Evolutionary conservation across 768 basidiomycete species (phyloP).

Genomic region (Roridomyces roridus): DNA sequence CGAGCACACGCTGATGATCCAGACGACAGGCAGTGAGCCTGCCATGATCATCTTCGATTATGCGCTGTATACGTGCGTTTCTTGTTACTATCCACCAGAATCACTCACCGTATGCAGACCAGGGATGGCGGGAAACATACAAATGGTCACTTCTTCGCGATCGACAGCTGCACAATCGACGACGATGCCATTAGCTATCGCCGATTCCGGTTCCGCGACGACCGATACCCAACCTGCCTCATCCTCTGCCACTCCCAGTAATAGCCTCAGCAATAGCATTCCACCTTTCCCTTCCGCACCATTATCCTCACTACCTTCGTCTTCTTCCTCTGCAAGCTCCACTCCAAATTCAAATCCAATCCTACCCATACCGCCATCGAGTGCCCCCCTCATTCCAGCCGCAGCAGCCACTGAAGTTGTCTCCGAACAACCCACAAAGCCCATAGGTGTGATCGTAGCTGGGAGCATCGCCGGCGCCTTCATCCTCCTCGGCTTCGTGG

Average conservation of each 20-base stretch:
- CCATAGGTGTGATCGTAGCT: conserved; percentile 9
- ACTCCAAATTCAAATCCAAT: neutral
- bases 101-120: neutral
- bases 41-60: conserved; percentile 28
- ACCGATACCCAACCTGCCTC: neutral
- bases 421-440: neutral
- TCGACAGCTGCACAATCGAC: too few relatives aligned
- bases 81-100: neutral
- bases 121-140: neutral
- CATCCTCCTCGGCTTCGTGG: conserved; percentile 6
- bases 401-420: neutral
- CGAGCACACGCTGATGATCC: conserved; percentile 24
- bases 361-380: neutral
- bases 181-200: neutral
- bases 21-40: conserved; percentile 18
- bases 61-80: conserved; percentile 27
- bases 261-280: too few relatives aligned
- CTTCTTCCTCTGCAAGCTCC: neutral
- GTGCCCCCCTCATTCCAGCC: neutral
- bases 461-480: conserved; percentile 1
- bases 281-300: conserved; percentile 2
- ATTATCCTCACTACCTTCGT: neutral
- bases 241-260: neutral
- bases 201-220: neutral
- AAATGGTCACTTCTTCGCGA: too few relatives aligned